Conservation (phyloP, 257 asterid species). For the Gardenia jasminoides region DNA sequence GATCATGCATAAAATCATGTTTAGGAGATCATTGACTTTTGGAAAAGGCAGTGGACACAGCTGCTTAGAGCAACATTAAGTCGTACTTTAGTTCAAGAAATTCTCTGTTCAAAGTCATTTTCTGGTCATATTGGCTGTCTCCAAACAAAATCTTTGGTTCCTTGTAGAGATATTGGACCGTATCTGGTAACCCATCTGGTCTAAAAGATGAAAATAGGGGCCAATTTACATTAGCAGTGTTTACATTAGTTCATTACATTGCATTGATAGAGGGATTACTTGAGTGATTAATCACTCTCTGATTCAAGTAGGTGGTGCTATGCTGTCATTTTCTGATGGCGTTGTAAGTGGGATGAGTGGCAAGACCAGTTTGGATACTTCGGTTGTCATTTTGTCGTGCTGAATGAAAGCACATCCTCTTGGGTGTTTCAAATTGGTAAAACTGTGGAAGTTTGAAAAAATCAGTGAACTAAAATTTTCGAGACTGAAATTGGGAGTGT, state of each 20-base stretch:
- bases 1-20: not conserved
- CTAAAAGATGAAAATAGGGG: not conserved
- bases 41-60: not conserved
- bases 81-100: too few relatives aligned
- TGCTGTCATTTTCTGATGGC: not conserved
- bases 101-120: not conserved
- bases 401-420: not conserved
- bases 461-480: not conserved
- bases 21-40: not conserved
- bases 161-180: not conserved
- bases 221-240: too few relatives aligned
- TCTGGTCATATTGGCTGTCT: not conserved
- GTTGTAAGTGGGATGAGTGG: not conserved
- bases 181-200: not conserved
- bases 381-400: too few relatives aligned
- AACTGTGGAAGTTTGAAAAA: not conserved
- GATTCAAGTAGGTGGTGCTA: too few relatives aligned
- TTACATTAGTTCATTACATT: too few relatives aligned
- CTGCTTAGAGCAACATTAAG: too few relatives aligned
- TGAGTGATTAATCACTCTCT: not conserved
- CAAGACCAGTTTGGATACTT: not conserved
- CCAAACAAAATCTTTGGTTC: not conserved
- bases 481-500: not conserved
- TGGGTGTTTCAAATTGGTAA: not conserved
- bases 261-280: not conserved